These are phyloP conservation scores for Dendrothele bispora DNA, from an alignment of 768 basidiomycete genomes.

Conservation along the genomic window DNA sequence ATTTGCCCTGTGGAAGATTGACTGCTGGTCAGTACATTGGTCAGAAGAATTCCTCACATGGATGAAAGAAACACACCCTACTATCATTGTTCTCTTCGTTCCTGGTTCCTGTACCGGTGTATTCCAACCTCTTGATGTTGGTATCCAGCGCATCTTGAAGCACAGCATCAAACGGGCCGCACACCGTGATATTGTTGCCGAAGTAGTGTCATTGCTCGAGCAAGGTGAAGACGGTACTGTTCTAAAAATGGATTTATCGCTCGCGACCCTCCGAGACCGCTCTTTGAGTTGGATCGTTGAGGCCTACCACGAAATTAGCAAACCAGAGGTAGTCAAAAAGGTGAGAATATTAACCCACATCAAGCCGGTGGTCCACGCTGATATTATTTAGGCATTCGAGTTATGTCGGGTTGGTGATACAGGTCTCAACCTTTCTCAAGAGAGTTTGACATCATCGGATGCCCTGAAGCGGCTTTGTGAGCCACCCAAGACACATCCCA, in stretches of 20 bases:
- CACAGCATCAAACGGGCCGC: constrained; percentile 16
- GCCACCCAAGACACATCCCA: too few relatives aligned
- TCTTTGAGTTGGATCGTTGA: constrained; percentile 27
- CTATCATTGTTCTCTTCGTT: constrained; percentile 28
- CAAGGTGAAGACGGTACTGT: constrained; percentile 2
- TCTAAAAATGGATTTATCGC: constrained; percentile 19
- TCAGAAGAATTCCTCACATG: constrained; percentile 30
- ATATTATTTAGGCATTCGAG: not conserved
- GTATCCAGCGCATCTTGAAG: constrained; percentile 30
- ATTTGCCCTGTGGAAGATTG: constrained; percentile 33
- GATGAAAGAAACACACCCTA: constrained; percentile 29
- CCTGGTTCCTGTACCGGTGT: constrained; percentile 33
- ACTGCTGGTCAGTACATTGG: constrained; percentile 37
- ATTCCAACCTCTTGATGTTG: constrained; percentile 30
- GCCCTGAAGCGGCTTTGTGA: too few relatives aligned
- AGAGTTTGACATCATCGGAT: not conserved
- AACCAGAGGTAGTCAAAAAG: constrained; percentile 24
- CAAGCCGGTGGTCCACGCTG: not conserved
- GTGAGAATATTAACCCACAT: constrained; percentile 11
- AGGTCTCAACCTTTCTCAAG: not conserved
- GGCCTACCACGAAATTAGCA: constrained; percentile 23
- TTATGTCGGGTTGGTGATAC: not conserved
- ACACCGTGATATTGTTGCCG: constrained; percentile 26
- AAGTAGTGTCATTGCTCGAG: constrained; percentile 19
- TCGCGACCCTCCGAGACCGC: constrained; percentile 22